Base-by-base conservation (phyloP, 2,329 filamentous ascomycete species). In the Lachnellula subtilissima region DNA sequence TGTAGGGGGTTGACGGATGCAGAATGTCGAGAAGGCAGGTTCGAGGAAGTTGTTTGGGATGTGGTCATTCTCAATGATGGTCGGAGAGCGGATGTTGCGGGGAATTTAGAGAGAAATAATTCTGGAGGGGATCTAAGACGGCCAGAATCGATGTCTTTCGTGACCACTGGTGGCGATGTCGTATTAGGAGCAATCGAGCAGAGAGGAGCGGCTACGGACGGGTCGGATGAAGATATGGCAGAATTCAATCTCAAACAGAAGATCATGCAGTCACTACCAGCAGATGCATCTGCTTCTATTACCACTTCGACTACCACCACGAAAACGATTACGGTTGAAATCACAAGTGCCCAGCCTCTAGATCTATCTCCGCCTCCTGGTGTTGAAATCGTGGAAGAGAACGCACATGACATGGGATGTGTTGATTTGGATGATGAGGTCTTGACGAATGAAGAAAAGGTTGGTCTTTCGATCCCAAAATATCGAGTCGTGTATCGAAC, bases 1-100 rank as follows among this genome's bases (percentile, higher is more conserved):
- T 85, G 81, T 57, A 76, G 75, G 52, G 78, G 74, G 45, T 72
- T 76, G 35, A 74, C 78, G 6, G 76, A 80, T 19, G 76, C 79
- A 48, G 80, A 84, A 61, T 70, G 68, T 6, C 72, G 73, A 23
- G 72, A 75, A 1, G 71, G 76, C 7, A 73, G 73, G 11, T 74
- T 75, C 17, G 81, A 85, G 55, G 81, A 86, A 58, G 71, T 82
- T 2, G 74, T 88, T 8, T 87, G 85, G 84, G 85, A 88, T 64
- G 79, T 87, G 3, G 82, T 87, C 7, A 80, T 87, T 0, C 72
- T 86, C 15, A 78, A 81, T 56, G 76, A 84, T 63, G 81, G 81
- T 8, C 75, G 78, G 47, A 76, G 80, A 37, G 78, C 86, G 32
- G 83, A 85, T 58, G 72, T 84, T 4, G 72, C 75, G 51, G 73